Percentiles rank a stretch among this genome's conserved stretches.
phyloP scores from a whole-genome alignment of 768 basidiomycete species.

The Calocera cornea region DNA sequence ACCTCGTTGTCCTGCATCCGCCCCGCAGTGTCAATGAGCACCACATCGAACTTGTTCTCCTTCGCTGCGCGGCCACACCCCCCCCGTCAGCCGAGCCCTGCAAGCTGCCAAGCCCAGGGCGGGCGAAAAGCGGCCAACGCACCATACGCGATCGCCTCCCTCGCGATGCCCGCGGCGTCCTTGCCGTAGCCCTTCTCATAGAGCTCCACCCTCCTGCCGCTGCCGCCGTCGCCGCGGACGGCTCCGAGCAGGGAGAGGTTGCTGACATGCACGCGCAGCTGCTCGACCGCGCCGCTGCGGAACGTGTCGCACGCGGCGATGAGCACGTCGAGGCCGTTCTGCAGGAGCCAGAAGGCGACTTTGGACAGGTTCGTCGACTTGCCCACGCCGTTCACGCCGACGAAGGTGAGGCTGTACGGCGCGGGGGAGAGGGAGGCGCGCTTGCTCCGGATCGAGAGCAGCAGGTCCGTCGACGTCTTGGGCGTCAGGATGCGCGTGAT shows the following conservation, averaged over 20 bases:
- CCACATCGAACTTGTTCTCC: constrained; percentile 88
- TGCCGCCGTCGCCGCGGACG: constrained; percentile 35
- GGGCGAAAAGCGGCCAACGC: too few species aligned
- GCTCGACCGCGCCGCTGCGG: constrained; percentile 94
- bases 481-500: constrained; percentile 91
- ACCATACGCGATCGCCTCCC: constrained; percentile 88
- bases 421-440: constrained; percentile 49
- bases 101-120: too few species aligned
- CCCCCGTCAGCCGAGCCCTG: background rate
- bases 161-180: constrained; percentile 96
- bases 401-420: constrained; percentile 90
- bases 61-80: constrained; percentile 39
- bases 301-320: constrained; percentile 99
- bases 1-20: constrained; percentile 99
- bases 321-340: constrained; percentile 82
- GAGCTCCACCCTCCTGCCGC: constrained; percentile 75
- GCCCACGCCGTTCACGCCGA: constrained; percentile 97
- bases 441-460: constrained; percentile 86
- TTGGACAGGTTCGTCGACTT: constrained; percentile 97
- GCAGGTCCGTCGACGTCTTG: constrained; percentile 90
- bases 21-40: constrained; percentile 94
- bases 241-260: constrained; percentile 78
- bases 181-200: constrained; percentile 97
- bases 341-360: constrained; percentile 98
- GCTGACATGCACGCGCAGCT: constrained; percentile 88